These are phyloP conservation scores for Solanum hybrid DNA, from an alignment of 305 asterid genomes.

Conservation along the genomic window DNA sequence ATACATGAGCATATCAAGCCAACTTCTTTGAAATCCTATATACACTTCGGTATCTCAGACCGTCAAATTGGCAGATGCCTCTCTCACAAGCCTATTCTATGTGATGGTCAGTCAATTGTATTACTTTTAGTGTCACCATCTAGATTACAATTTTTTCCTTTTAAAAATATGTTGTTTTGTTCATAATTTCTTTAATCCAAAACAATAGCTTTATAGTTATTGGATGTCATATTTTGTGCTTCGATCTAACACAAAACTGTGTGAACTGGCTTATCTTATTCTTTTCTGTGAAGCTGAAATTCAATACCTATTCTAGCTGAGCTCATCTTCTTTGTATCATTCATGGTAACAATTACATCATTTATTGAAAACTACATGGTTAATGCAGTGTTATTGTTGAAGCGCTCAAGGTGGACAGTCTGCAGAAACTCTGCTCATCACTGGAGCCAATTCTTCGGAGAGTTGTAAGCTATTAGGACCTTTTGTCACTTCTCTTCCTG, in stretches of 20 bases:
- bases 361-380: conserved; percentile 11
- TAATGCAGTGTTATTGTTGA: conserved; percentile 68
- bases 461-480: conserved; percentile 47
- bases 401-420: conserved; percentile 72
- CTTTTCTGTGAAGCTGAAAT: neutral
- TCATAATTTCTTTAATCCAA: neutral
- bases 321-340: neutral
- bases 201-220: neutral
- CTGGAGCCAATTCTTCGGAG: conserved; percentile 75
- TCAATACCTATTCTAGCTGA: neutral
- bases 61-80: neutral
- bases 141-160: neutral
- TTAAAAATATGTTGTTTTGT: neutral
- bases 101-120: neutral
- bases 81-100: neutral
- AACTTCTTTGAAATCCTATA: neutral
- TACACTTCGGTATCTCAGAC: neutral
- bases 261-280: neutral
- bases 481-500: neutral
- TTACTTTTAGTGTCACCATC: neutral
- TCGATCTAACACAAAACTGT: neutral
- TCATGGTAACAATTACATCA: neutral
- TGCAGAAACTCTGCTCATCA: conserved; percentile 69
- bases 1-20: neutral
- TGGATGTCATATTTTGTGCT: neutral